These are phyloP conservation scores for Rhizopogon vesiculosus DNA, from an alignment of 768 basidiomycete species.

Conservation along the genomic window DNA sequence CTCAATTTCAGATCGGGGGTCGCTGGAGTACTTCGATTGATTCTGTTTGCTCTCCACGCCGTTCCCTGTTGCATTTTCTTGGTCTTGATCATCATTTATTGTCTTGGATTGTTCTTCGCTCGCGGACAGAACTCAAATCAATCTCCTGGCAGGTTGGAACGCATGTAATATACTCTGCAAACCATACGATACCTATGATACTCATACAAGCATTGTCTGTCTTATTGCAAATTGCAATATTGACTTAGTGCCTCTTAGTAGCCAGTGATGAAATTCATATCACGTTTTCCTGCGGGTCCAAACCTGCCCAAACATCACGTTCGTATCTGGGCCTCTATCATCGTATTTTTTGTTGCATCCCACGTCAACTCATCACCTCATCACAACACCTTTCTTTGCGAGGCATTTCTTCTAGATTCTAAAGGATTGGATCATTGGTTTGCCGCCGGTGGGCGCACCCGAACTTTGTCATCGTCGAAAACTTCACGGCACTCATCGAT, in stretches of 20 bases:
- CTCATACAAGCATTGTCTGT: conserved; percentile 10
- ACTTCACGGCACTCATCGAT: background rate
- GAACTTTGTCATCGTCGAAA: background rate
- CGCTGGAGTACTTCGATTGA: background rate
- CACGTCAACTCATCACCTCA: background rate
- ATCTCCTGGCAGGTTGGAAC: conserved; percentile 25
- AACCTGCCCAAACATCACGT: too few species aligned
- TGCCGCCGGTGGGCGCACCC: background rate
- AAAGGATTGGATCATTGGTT: background rate
- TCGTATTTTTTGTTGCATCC: background rate
- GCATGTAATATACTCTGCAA: conserved; percentile 26
- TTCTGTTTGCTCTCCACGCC: background rate
- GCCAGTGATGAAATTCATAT: too few species aligned
- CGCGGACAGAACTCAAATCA: conserved; percentile 21
- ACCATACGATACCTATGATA: conserved; percentile 21
- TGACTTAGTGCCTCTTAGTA: too few species aligned
- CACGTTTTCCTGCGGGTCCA: background rate
- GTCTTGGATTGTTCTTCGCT: conserved; percentile 11
- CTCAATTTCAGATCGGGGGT: background rate
- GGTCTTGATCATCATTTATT: conserved; percentile 20
- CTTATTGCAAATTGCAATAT: conserved; percentile 8
- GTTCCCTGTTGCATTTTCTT: conserved; percentile 23
- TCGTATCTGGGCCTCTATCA: background rate
- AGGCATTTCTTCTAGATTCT: too few species aligned
- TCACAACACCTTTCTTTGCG: background rate